A percentile compares a stretch with the other conserved stretches of the same genome.
These are phyloP conservation scores for Erysimum cheiri DNA, from an alignment of 441 rosid genomes.

Conservation along the genomic window DNA sequence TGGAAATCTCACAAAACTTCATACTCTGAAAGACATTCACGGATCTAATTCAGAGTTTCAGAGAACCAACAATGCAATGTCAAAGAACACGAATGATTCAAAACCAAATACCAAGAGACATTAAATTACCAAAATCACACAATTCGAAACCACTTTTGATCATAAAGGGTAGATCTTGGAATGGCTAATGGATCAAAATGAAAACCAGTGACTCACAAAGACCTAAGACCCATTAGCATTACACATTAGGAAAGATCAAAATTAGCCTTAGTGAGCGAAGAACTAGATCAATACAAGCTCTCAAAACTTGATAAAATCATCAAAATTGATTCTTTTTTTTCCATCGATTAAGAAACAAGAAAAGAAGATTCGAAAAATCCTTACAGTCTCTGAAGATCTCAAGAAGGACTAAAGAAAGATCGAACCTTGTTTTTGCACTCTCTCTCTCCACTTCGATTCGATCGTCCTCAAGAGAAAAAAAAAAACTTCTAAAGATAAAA, in stretches of 20 bases:
- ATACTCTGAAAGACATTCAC: not conserved
- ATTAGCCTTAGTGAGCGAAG: constrained; percentile 12
- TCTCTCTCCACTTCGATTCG: constrained; percentile 36
- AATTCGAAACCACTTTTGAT: not conserved
- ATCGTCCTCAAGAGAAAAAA: constrained; percentile 12
- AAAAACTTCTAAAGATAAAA: constrained; percentile 20
- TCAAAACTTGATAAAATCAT: not conserved
- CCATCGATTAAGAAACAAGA: not conserved
- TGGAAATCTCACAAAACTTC: not conserved
- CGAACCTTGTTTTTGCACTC: constrained; percentile 31
- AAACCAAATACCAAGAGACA: constrained; percentile 1
- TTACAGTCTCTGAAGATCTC: constrained; percentile 33
- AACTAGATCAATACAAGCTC: constrained; percentile 29
- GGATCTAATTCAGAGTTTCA: constrained; percentile 7
- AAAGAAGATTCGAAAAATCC: not conserved
- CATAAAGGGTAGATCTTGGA: constrained; percentile 15
- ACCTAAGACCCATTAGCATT: constrained; percentile 14
- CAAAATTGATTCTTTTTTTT: not conserved
- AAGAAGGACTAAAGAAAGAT: constrained; percentile 20
- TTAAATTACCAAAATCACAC: constrained; percentile 6
- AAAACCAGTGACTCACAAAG: not conserved
- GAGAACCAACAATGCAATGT: constrained; percentile 14
- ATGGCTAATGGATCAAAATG: not conserved
- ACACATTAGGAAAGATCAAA: constrained; percentile 28
- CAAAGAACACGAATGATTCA: not conserved